Percentiles rank a stretch among this genome's conserved stretches.
These are phyloP conservation scores for Diplodia sapinea DNA, from an alignment of 2,329 filamentous ascomycete species.

Conservation along the genomic window DNA sequence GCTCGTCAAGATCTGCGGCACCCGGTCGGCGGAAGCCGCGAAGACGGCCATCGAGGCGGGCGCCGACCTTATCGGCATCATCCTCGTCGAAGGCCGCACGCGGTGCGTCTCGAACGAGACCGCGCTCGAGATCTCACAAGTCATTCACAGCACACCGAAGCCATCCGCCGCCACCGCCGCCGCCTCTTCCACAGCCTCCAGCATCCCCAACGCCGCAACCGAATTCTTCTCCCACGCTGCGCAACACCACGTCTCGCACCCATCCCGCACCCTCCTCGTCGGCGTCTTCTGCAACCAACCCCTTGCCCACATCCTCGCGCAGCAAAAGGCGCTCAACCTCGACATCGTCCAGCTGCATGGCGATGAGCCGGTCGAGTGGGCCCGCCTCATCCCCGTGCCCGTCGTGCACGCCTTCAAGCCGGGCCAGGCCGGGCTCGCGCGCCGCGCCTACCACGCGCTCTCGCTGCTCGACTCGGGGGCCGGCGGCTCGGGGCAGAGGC, in stretches of 20 bases:
- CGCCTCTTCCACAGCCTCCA: slow-evolving; percentile 38
- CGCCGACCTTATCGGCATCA: slow-evolving; percentile 92
- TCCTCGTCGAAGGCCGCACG: slow-evolving; percentile 80
- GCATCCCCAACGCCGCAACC: slow-evolving; percentile 47
- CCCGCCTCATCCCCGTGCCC: slow-evolving; percentile 84
- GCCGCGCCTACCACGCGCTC: slow-evolving; percentile 80
- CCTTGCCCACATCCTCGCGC: slow-evolving; percentile 77
- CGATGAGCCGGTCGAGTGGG: slow-evolving; percentile 90
- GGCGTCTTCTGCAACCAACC: slow-evolving; percentile 95
- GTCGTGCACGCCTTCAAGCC: slow-evolving; percentile 88
- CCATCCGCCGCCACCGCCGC: slow-evolving; percentile 35
- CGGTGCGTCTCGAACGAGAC: slow-evolving; percentile 80
- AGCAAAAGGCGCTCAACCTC: slow-evolving; percentile 76
- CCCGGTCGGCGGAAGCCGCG: slow-evolving; percentile 80
- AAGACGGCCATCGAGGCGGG: slow-evolving; percentile 80
- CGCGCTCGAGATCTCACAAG: slow-evolving; percentile 78
- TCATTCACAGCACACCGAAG: slow-evolving; percentile 66
- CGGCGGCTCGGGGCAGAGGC: slow-evolving; percentile 78
- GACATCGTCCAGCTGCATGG: slow-evolving; percentile 95
- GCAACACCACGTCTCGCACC: slow-evolving; percentile 54
- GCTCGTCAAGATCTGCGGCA: slow-evolving; percentile 92
- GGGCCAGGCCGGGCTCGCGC: slow-evolving; percentile 71
- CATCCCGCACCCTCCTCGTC: slow-evolving; percentile 75
- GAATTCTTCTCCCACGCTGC: slow-evolving; percentile 74
- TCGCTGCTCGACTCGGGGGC: slow-evolving; percentile 86